phyloP scores from a whole-genome alignment of 2,329 filamentous ascomycete genomes.

The Epichloe bromicola region DNA sequence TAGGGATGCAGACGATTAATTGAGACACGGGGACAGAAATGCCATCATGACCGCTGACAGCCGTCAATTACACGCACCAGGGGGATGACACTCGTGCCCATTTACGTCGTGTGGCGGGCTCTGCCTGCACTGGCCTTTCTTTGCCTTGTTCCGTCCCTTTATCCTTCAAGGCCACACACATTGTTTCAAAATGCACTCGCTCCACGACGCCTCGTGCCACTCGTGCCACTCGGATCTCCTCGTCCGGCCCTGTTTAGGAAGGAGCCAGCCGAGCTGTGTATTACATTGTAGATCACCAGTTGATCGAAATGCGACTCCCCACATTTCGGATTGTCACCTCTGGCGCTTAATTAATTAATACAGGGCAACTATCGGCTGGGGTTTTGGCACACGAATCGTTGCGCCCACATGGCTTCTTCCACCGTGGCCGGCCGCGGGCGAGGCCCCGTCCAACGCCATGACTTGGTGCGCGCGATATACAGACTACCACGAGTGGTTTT shows the following conservation, averaged over 20 bases:
- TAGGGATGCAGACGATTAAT: not conserved
- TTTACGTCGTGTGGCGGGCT: not conserved
- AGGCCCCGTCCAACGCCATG: not conserved
- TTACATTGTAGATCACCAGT: not conserved
- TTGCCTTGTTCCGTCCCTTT: not conserved
- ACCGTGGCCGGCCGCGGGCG: too few species aligned
- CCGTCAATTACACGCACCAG: not conserved
- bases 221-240: not conserved
- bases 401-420: too few species aligned
- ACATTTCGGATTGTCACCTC: not conserved
- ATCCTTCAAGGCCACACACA: not conserved
- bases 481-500: too few species aligned
- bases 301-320: not conserved
- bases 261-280: not conserved
- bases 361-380: not conserved
- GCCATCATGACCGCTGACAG: not conserved
- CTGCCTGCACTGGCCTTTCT: not conserved
- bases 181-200: not conserved
- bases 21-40: not conserved
- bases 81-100: too few species aligned
- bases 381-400: too few species aligned
- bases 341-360: not conserved
- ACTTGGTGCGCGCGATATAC: not conserved
- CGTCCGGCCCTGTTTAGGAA: not conserved
- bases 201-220: not conserved